Conservation (phyloP, 2,329 filamentous ascomycete species). For the Cytospora mali region DNA sequence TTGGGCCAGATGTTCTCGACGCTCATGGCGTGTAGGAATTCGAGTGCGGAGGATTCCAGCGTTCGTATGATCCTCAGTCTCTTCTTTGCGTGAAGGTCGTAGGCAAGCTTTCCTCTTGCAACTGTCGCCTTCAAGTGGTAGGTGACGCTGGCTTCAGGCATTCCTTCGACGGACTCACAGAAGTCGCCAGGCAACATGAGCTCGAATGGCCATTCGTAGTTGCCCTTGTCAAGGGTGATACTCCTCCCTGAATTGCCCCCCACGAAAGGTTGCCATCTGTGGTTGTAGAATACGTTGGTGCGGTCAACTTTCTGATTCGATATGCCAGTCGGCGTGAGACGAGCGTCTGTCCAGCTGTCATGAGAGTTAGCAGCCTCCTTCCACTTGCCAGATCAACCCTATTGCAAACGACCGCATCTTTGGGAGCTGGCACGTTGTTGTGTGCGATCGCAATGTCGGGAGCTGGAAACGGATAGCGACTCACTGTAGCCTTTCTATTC, state of each 20-base stretch:
- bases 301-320: conserved; percentile 63
- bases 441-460: not conserved
- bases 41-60: conserved; percentile 72
- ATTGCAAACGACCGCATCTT: not conserved
- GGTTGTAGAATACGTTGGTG: conserved; percentile 63
- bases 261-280: conserved; percentile 70
- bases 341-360: conserved; percentile 54
- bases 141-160: conserved; percentile 82
- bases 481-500: conserved; percentile 70
- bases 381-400: not conserved
- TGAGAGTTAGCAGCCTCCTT: conserved; percentile 24
- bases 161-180: conserved; percentile 88
- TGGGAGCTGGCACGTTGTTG: not conserved
- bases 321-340: conserved; percentile 59
- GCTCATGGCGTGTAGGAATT: conserved; percentile 85
- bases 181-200: conserved; percentile 70
- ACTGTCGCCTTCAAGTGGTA: conserved; percentile 93
- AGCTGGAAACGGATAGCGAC: conserved; percentile 36
- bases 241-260: conserved; percentile 58
- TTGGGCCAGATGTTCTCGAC: conserved; percentile 98
- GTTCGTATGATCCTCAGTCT: conserved; percentile 78
- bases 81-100: conserved; percentile 81
- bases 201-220: conserved; percentile 84
- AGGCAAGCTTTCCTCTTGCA: conserved; percentile 81
- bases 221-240: conserved; percentile 67